phyloP scores from a whole-genome alignment of 2,329 filamentous ascomycete species.

The Celoporthe dispersa region DNA sequence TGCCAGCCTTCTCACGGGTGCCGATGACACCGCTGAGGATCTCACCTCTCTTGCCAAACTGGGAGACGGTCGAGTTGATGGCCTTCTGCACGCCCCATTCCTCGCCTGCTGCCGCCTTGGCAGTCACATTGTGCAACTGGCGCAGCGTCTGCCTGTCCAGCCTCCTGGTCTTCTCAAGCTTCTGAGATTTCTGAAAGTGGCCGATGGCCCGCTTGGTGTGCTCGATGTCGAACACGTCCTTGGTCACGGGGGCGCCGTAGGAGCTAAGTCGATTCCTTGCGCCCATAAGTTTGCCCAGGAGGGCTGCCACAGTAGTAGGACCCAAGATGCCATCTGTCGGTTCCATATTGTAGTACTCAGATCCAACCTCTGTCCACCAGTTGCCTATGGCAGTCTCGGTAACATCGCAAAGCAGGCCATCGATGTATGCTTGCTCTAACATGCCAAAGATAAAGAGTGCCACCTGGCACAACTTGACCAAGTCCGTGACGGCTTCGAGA shows the following conservation, averaged over 20 bases:
- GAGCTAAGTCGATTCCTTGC: conserved; percentile 88
- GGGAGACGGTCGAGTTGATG: conserved; percentile 92
- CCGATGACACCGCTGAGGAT: conserved; percentile 95
- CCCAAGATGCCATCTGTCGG: conserved; percentile 91
- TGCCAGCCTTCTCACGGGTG: conserved; percentile 82
- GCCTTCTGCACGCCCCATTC: conserved; percentile 92
- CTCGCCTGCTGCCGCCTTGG: conserved; percentile 86
- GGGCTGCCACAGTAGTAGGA: conserved; percentile 84
- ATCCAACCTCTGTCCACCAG: conserved; percentile 95
- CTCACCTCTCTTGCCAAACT: conserved; percentile 91
- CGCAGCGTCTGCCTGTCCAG: conserved; percentile 85
- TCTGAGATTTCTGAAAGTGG: conserved; percentile 88
- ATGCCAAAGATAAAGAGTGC: conserved; percentile 88
- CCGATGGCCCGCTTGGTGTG: conserved; percentile 82
- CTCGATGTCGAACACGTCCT: conserved; percentile 89
- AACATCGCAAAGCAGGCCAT: conserved; percentile 89
- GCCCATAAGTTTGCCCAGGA: conserved; percentile 87
- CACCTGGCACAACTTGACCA: conserved; percentile 89
- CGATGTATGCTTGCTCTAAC: conserved; percentile 84
- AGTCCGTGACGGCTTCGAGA: conserved; percentile 78
- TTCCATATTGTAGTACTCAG: conserved; percentile 89
- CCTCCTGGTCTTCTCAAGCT: conserved; percentile 75
- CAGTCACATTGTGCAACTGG: conserved; percentile 79
- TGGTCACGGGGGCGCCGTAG: conserved; percentile 79
- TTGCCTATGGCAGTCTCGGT: conserved; percentile 89